These are phyloP conservation scores for Apiospora saccharicola DNA, from an alignment of 2,329 filamentous ascomycete genomes.

Conservation along the genomic window DNA sequence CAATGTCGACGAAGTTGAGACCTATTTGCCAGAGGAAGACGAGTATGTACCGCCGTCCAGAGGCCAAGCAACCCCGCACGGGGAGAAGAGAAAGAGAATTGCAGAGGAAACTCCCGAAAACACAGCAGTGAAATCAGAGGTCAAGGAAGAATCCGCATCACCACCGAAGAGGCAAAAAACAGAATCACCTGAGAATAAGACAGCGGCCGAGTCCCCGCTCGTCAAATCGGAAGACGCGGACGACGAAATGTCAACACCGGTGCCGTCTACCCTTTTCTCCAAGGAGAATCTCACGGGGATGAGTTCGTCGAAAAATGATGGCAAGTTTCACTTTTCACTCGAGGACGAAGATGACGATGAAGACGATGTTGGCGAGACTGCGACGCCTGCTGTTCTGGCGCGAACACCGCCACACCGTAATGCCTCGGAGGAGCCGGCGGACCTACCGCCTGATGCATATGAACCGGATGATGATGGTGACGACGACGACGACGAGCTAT, in stretches of 20 bases:
- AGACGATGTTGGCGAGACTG: background rate
- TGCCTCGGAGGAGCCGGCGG: background rate
- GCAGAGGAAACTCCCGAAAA: slow-evolving; percentile 15
- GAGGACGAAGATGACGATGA: slow-evolving; percentile 34
- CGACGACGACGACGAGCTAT: slow-evolving; percentile 47
- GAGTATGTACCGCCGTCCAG: background rate
- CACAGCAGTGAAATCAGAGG: slow-evolving; percentile 29
- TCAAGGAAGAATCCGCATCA: slow-evolving; percentile 24
- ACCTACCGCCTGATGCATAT: slow-evolving; percentile 5
- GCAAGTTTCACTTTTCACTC: slow-evolving; percentile 41
- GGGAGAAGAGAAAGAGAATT: slow-evolving; percentile 11
- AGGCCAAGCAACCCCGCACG: background rate
- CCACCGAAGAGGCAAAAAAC: slow-evolving; percentile 30
- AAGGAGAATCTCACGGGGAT: background rate
- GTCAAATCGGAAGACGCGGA: slow-evolving; percentile 26
- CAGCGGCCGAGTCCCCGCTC: background rate
- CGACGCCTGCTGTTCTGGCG: background rate
- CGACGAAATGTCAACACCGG: background rate
- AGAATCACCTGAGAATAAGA: too few relatives aligned
- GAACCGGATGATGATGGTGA: slow-evolving; percentile 39
- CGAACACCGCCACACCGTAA: slow-evolving; percentile 7
- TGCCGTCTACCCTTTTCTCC: background rate
- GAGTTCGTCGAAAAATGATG: slow-evolving; percentile 23
- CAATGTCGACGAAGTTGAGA: slow-evolving; percentile 55
- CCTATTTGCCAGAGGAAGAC: slow-evolving; percentile 36